These are phyloP conservation scores for Kurtzmaniella fragi DNA, from an alignment of 805 yeast species.

Conservation along the genomic window DNA sequence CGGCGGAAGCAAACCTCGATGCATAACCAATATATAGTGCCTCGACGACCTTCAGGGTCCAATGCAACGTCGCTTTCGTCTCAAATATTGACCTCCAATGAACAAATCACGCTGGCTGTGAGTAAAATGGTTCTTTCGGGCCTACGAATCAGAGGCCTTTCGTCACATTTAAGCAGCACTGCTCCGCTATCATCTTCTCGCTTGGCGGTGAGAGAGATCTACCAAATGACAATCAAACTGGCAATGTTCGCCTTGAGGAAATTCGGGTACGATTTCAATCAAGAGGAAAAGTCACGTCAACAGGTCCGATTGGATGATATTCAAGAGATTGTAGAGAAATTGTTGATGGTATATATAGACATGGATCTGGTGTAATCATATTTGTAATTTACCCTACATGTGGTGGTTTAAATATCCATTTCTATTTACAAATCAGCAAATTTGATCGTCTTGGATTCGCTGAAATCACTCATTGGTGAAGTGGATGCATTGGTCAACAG, in stretches of 20 bases:
- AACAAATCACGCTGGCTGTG: slow-evolving; percentile 28
- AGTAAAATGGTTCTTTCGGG: slow-evolving; percentile 36
- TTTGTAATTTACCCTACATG: no score
- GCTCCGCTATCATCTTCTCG: slow-evolving; percentile 20
- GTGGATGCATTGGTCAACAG: slow-evolving; percentile 30
- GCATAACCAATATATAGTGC: slow-evolving; percentile 7
- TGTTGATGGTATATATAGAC: slow-evolving; percentile 34
- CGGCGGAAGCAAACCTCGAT: slow-evolving; percentile 16
- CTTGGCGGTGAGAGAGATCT: slow-evolving; percentile 33
- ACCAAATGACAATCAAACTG: slow-evolving; percentile 36
- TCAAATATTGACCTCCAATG: slow-evolving; percentile 16
- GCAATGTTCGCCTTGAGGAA: slow-evolving; percentile 36
- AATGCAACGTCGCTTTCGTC: slow-evolving; percentile 11
- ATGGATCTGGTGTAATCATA: slow-evolving; percentile 9
- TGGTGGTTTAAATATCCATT: no score
- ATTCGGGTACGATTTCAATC: slow-evolving; percentile 23
- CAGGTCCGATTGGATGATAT: slow-evolving; percentile 23
- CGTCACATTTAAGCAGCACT: slow-evolving; percentile 13
- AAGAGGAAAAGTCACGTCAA: slow-evolving; percentile 3
- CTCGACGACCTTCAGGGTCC: slow-evolving; percentile 6
- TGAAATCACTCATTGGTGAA: slow-evolving; percentile 10
- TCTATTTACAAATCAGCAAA: slow-evolving; percentile 16
- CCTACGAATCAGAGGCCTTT: slow-evolving; percentile 35
- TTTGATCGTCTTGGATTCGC: slow-evolving; percentile 12
- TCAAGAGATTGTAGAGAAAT: slow-evolving; percentile 36